Conservation (phyloP, 2,329 filamentous ascomycete genomes). For the Orbilia ellipsospora region DNA sequence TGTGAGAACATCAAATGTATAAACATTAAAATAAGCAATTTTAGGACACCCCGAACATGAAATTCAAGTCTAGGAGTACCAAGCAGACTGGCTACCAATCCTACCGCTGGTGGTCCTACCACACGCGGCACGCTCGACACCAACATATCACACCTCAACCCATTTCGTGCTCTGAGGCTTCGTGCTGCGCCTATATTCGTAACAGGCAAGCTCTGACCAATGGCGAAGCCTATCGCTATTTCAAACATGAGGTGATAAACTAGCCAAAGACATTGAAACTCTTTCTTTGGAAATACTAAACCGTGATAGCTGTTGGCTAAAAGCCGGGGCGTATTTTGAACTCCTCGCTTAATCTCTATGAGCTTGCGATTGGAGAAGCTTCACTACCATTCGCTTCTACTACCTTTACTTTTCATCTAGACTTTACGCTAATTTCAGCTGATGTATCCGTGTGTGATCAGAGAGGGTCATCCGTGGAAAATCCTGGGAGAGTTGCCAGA, state of each 20-base stretch:
- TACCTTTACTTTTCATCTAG: conserved; percentile 5
- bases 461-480: conserved; percentile 3
- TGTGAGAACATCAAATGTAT: too few relatives aligned
- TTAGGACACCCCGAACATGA: too few relatives aligned
- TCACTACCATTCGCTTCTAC: conserved; percentile 1
- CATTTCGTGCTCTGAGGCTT: conserved; percentile 5
- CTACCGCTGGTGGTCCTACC: too few relatives aligned
- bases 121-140: too few relatives aligned
- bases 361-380: conserved; percentile 3
- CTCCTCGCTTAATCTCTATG: not conserved
- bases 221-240: conserved; percentile 5
- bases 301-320: conserved; percentile 3
- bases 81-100: too few relatives aligned
- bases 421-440: not conserved
- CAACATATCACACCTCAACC: too few relatives aligned
- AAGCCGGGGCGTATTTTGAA: conserved; percentile 2
- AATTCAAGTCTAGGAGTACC: too few relatives aligned
- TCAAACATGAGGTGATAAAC: conserved; percentile 1
- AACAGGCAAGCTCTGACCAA: conserved; percentile 5
- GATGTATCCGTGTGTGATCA: conserved; percentile 5
- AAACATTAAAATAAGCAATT: too few relatives aligned
- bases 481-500: not conserved
- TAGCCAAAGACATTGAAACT: conserved; percentile 4
- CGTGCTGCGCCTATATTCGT: conserved; percentile 3
- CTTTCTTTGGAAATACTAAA: conserved; percentile 5